Evolutionary conservation across 2,329 filamentous ascomycete genomes (phyloP).

Genomic region (Clonostachys sp.): DNA sequence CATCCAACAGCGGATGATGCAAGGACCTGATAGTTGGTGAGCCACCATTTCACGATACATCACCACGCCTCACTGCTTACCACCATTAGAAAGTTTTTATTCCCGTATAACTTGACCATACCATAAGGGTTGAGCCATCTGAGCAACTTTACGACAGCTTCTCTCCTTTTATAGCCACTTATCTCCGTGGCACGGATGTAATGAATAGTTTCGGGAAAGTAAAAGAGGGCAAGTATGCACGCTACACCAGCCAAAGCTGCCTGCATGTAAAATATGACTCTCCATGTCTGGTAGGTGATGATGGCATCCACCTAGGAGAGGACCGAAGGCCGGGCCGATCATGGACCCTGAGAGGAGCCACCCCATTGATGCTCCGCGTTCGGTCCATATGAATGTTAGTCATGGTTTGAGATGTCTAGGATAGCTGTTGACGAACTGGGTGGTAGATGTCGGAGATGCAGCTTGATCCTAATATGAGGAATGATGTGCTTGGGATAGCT

Average conservation of each 20-base stretch:
- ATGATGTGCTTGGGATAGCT: neutral
- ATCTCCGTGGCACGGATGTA: neutral
- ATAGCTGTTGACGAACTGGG: neutral
- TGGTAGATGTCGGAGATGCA: neutral
- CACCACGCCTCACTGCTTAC: no score
- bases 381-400: neutral
- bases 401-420: no score
- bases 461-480: neutral
- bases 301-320: neutral
- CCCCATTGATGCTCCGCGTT: neutral
- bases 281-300: neutral
- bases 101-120: neutral
- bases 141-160: no score
- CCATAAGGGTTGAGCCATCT: neutral
- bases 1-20: conserved; percentile 52
- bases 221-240: neutral
- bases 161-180: neutral
- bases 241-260: neutral
- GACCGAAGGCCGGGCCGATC: neutral
- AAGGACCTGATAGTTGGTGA: no score
- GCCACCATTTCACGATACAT: no score
- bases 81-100: no score
- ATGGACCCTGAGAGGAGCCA: neutral
- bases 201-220: neutral
- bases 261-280: neutral